phyloP scores from a whole-genome alignment of 2,329 filamentous ascomycete genomes.

The Sporothrix variecibatus region DNA sequence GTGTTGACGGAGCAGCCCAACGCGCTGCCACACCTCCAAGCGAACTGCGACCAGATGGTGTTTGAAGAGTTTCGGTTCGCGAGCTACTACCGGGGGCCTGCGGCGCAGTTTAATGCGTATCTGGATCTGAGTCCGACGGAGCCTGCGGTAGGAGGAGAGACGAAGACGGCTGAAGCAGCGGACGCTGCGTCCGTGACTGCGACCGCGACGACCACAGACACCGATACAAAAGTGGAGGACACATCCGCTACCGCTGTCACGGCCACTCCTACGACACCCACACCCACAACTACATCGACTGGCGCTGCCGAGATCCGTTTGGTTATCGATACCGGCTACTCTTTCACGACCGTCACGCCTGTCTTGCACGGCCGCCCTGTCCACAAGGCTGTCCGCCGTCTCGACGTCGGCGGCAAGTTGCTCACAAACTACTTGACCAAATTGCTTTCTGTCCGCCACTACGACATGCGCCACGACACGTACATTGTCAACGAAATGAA shows the following conservation, averaged over 20 bases:
- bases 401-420: conserved; percentile 90
- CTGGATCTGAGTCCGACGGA: conserved; percentile 55
- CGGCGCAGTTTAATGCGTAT: conserved; percentile 76
- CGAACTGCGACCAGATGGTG: conserved; percentile 91
- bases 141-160: neutral
- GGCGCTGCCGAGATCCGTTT: conserved; percentile 77
- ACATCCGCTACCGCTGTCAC: neutral
- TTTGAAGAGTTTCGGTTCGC: conserved; percentile 97
- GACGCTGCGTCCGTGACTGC: neutral
- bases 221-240: neutral
- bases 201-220: neutral
- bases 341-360: conserved; percentile 87
- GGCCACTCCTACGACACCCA: neutral
- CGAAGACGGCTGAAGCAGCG: neutral
- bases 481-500: conserved; percentile 97
- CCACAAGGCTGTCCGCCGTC: conserved; percentile 76
- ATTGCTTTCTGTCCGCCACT: conserved; percentile 84
- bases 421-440: conserved; percentile 92
- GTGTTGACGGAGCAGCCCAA: conserved; percentile 86
- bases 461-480: conserved; percentile 92
- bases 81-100: conserved; percentile 75
- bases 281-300: neutral
- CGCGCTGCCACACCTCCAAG: conserved; percentile 75
- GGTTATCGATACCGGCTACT: conserved; percentile 88
- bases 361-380: conserved; percentile 78